Conservation (phyloP, 2,329 filamentous ascomycete species). For the Periglandula ipomoeae region DNA sequence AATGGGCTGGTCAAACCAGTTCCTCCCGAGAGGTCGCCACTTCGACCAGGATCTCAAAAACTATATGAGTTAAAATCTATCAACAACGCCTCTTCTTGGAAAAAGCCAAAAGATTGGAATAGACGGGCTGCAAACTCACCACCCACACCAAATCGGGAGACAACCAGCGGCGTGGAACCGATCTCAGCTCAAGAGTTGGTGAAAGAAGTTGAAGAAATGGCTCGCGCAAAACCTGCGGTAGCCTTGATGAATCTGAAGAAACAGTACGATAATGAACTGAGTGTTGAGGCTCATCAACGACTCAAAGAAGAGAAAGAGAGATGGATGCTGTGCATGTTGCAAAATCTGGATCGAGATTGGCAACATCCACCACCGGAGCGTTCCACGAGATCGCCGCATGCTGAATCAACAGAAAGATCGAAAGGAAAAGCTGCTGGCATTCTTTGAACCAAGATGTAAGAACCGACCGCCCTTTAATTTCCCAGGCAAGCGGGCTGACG, state of each 20-base stretch:
- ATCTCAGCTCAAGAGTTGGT: background rate
- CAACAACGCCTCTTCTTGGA: conserved; percentile 4
- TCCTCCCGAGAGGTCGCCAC: conserved; percentile 4
- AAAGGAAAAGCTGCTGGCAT: conserved; percentile 31
- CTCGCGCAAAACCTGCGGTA: conserved; percentile 7
- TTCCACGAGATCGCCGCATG: background rate
- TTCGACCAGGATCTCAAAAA: background rate
- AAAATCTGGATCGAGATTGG: conserved; percentile 30
- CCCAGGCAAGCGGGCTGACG: background rate
- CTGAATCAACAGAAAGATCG: background rate
- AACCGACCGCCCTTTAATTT: background rate
- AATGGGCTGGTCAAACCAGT: background rate
- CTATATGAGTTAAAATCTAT: background rate
- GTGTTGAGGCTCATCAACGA: background rate
- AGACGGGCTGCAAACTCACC: background rate
- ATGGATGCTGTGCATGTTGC: conserved; percentile 53
- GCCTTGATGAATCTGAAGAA: conserved; percentile 12
- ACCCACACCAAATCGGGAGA: background rate
- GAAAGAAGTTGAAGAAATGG: conserved; percentile 8
- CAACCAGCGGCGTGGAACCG: background rate
- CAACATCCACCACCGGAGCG: background rate
- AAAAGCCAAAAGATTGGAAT: conserved; percentile 4
- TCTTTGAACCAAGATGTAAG: conserved; percentile 43
- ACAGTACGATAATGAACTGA: background rate
- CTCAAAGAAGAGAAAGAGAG: conserved; percentile 18